These are phyloP conservation scores for Moricandia moricandioides DNA, from an alignment of 345 rosid genomes.

Conservation along the genomic window DNA sequence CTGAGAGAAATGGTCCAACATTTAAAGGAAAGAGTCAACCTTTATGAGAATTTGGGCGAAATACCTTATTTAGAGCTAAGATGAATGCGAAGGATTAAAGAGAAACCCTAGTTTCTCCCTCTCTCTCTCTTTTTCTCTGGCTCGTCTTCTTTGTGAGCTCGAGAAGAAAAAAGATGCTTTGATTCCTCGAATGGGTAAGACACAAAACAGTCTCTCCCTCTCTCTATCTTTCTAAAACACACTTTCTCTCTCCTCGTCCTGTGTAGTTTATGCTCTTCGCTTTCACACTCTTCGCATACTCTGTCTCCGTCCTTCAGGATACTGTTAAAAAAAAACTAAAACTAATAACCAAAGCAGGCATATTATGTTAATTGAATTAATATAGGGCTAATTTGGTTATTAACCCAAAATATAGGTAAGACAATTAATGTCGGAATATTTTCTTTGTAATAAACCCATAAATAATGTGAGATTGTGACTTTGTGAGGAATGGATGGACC, in stretches of 20 bases:
- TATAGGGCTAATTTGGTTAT: conserved; percentile 3
- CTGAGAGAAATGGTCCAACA: conserved; percentile 3
- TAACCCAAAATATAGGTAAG: not conserved
- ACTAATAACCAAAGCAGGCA: not conserved
- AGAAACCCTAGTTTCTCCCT: conserved; percentile 35
- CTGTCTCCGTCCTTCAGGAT: conserved; percentile 39
- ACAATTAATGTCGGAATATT: conserved; percentile 9
- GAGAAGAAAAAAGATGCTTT: conserved; percentile 52
- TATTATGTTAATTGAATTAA: not conserved
- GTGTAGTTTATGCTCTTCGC: conserved; percentile 40
- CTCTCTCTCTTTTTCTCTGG: not conserved
- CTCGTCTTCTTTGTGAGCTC: conserved; percentile 29
- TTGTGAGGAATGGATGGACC: not conserved
- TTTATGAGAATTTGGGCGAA: conserved; percentile 20
- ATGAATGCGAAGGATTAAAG: conserved; percentile 16
- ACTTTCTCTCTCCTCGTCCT: conserved; percentile 40
- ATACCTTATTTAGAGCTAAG: conserved; percentile 38
- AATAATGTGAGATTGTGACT: too few relatives aligned
- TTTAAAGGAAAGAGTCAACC: conserved; percentile 2
- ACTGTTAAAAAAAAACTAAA: conserved; percentile 12
- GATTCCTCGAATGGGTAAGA: conserved; percentile 53
- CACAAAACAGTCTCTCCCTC: conserved; percentile 23
- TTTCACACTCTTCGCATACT: conserved; percentile 37
- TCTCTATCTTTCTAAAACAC: conserved; percentile 18
- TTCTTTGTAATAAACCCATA: too few relatives aligned